Evolutionary conservation across 768 basidiomycete genomes (phyloP).

Genomic region (Russula dissimulans): DNA sequence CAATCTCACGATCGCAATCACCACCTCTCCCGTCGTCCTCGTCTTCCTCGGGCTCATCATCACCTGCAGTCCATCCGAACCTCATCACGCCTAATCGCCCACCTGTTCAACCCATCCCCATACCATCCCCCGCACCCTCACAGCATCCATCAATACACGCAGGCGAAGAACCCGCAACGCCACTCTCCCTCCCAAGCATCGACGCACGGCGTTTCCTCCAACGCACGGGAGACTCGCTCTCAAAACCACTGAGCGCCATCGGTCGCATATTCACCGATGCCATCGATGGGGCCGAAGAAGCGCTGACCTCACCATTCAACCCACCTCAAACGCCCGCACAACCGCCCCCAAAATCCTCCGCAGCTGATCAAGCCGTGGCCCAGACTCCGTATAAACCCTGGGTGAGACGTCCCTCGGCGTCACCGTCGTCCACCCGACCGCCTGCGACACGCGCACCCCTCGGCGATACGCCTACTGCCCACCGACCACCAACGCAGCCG

Average conservation of each 20-base stretch:
- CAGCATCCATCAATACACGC: slow-evolving; percentile 37
- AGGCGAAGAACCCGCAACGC: slow-evolving; percentile 86
- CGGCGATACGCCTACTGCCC: slow-evolving; percentile 44
- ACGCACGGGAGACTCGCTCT: slow-evolving; percentile 84
- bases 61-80: slow-evolving; percentile 25
- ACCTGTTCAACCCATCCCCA: slow-evolving; percentile 16
- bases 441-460: slow-evolving; percentile 24
- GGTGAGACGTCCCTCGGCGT: slow-evolving; percentile 45
- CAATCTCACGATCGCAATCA: slow-evolving; percentile 28
- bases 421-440: slow-evolving; percentile 23
- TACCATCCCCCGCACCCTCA: slow-evolving; percentile 7
- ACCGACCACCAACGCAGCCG: slow-evolving; percentile 18
- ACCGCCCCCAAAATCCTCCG: neutral
- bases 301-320: slow-evolving; percentile 23
- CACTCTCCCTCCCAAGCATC: slow-evolving; percentile 53
- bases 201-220: slow-evolving; percentile 80
- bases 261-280: slow-evolving; percentile 83
- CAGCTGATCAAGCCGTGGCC: slow-evolving; percentile 12
- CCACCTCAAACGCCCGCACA: slow-evolving; percentile 5
- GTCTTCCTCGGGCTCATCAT: slow-evolving; percentile 23
- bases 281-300: slow-evolving; percentile 57
- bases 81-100: slow-evolving; percentile 6
- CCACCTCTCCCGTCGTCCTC: slow-evolving; percentile 25
- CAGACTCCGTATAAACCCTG: slow-evolving; percentile 72
- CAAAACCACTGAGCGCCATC: slow-evolving; percentile 84